phyloP scores from a whole-genome alignment of 257 asterid species.

The Apocynum venetum region DNA sequence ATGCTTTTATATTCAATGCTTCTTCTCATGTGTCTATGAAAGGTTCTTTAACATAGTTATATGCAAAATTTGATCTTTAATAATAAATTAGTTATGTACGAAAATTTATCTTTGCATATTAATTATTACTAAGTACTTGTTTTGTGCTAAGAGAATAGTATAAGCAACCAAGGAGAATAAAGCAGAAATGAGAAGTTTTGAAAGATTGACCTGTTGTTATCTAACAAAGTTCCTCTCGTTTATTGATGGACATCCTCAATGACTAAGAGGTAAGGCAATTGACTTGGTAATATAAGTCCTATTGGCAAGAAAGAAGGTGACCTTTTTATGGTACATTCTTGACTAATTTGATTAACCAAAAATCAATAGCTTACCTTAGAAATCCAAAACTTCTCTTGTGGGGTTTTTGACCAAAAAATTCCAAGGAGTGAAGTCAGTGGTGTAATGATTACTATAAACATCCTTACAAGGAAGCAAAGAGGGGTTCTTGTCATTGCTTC shows the following conservation, averaged over 20 bases:
- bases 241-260: neutral
- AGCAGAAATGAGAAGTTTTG: neutral
- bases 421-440: neutral
- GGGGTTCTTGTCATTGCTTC: slow-evolving; percentile 2
- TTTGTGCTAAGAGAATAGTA: neutral
- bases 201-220: neutral
- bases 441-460: neutral
- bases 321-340: neutral
- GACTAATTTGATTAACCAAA: neutral
- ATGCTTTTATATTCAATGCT: too few relatives aligned
- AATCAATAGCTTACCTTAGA: neutral
- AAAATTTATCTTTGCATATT: too few relatives aligned
- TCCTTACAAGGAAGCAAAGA: neutral
- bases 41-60: too few relatives aligned
- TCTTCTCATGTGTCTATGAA: too few relatives aligned
- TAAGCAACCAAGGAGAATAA: neutral
- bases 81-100: too few relatives aligned
- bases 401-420: neutral
- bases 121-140: neutral
- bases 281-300: neutral
- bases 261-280: slow-evolving; percentile 2
- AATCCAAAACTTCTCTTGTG: neutral
- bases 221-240: neutral
- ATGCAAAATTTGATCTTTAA: too few relatives aligned
- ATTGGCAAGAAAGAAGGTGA: neutral